Conservation (phyloP, 805 yeast genomes). For the Suhomyces emberorum region DNA sequence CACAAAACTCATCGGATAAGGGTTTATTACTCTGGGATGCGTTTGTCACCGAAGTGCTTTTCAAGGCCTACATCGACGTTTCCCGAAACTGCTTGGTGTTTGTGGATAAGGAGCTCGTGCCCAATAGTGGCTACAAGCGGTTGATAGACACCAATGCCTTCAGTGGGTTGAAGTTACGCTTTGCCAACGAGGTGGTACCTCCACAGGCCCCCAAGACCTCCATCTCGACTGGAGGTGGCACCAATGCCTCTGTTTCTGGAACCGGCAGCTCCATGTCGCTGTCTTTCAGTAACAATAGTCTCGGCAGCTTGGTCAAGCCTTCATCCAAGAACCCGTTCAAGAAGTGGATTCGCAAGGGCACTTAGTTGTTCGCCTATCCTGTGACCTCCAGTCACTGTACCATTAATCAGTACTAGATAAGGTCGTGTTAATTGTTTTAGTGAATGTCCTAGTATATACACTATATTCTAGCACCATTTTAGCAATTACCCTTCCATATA, state of each 20-base stretch:
- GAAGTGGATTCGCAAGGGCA: conserved; percentile 33
- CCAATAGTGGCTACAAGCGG: conserved; percentile 24
- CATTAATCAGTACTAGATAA: too few species aligned
- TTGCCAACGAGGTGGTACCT: conserved; percentile 14
- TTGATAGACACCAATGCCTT: conserved; percentile 32
- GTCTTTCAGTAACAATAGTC: conserved; percentile 22
- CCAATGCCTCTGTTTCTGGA: conserved; percentile 4
- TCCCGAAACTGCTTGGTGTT: conserved; percentile 29
- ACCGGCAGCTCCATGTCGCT: conserved; percentile 11
- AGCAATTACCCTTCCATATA: too few species aligned
- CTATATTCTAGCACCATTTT: too few species aligned
- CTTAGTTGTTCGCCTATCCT: too few species aligned
- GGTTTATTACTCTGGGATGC: conserved; percentile 27
- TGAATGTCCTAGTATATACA: too few species aligned
- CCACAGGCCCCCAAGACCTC: background rate
- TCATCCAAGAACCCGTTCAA: conserved; percentile 37
- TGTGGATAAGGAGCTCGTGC: conserved; percentile 20
- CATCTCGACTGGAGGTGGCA: conserved; percentile 9
- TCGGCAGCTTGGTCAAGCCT: conserved; percentile 19
- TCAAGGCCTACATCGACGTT: conserved; percentile 29
- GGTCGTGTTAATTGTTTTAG: too few species aligned
- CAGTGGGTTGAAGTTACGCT: conserved; percentile 28
- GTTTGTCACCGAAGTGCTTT: conserved; percentile 29
- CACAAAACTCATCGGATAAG: background rate
- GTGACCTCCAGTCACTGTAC: too few species aligned